Percentiles rank a stretch among this genome's conserved stretches.
Evolutionary conservation across 495 filamentous ascomycete genomes (phyloP).

Genomic region (Aeminium ludgeri): DNA sequence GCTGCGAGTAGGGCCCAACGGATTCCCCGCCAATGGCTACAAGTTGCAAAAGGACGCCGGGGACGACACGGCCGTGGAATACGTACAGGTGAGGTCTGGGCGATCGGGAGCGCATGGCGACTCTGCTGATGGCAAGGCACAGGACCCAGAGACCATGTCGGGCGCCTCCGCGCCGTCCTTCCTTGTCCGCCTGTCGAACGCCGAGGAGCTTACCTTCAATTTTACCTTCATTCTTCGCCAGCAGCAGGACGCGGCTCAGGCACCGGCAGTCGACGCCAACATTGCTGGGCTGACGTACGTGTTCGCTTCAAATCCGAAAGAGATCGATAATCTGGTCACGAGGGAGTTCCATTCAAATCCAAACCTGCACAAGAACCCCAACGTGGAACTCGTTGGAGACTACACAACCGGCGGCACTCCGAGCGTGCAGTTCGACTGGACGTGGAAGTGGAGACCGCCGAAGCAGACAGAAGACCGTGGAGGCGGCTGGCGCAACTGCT

Average conservation of each 20-base stretch:
- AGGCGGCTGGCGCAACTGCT: conserved; percentile 86
- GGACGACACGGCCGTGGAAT: conserved; percentile 68
- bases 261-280: conserved; percentile 44
- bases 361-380: conserved; percentile 91
- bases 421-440: conserved; percentile 84
- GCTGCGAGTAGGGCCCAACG: conserved; percentile 67
- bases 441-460: conserved; percentile 91
- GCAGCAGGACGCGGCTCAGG: conserved; percentile 17
- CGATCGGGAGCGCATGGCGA: too few relatives aligned
- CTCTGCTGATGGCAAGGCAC: conserved; percentile 1
- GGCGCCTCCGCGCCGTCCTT: conserved; percentile 46
- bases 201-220: conserved; percentile 78
- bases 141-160: conserved; percentile 64
- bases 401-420: conserved; percentile 62
- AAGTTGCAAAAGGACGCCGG: conserved; percentile 54
- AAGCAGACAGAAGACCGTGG: conserved; percentile 67
- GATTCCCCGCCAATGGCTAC: conserved; percentile 71
- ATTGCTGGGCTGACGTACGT: conserved; percentile 87
- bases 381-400: conserved; percentile 82
- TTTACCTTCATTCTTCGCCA: conserved; percentile 84
- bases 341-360: conserved; percentile 93
- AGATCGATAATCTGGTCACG: conserved; percentile 84
- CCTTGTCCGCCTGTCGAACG: conserved; percentile 71
- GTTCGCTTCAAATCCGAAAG: conserved; percentile 65
- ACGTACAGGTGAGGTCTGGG: conserved; percentile 53